Conservation (phyloP, 2,329 filamentous ascomycete species). For the Trichoderma semiorbis region DNA sequence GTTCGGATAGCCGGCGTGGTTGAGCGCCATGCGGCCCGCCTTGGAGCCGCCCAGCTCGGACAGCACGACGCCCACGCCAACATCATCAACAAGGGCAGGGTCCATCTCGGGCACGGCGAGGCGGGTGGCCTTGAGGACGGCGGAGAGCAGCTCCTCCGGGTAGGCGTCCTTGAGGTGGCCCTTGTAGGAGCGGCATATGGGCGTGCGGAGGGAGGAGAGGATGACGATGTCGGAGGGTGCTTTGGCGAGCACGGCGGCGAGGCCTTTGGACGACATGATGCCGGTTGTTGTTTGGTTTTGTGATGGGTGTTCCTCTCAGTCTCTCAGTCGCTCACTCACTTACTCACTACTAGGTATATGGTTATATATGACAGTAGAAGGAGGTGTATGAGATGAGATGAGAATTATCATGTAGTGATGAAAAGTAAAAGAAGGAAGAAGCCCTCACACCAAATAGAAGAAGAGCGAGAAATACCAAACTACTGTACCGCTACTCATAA, state of each 20-base stretch:
- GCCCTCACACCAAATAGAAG: background rate
- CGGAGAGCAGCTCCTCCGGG: constrained; percentile 80
- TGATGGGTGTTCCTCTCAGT: background rate
- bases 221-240: constrained; percentile 79
- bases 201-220: constrained; percentile 84
- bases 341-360: background rate
- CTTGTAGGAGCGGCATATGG: constrained; percentile 78
- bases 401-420: background rate
- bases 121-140: constrained; percentile 46
- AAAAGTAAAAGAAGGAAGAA: background rate
- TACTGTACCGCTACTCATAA: background rate
- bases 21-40: constrained; percentile 85
- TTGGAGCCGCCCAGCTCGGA: constrained; percentile 89
- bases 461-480: background rate
- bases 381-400: background rate
- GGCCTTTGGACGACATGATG: constrained; percentile 42
- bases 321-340: background rate
- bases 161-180: constrained; percentile 83
- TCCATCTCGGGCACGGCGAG: constrained; percentile 69
- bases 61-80: constrained; percentile 83
- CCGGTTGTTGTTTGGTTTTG: background rate
- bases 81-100: constrained; percentile 67
- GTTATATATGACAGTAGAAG: background rate
- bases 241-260: constrained; percentile 75
- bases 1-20: constrained; percentile 74